These are phyloP conservation scores for Ceratocystis harringtonii DNA, from an alignment of 2,329 filamentous ascomycete species.

Conservation along the genomic window DNA sequence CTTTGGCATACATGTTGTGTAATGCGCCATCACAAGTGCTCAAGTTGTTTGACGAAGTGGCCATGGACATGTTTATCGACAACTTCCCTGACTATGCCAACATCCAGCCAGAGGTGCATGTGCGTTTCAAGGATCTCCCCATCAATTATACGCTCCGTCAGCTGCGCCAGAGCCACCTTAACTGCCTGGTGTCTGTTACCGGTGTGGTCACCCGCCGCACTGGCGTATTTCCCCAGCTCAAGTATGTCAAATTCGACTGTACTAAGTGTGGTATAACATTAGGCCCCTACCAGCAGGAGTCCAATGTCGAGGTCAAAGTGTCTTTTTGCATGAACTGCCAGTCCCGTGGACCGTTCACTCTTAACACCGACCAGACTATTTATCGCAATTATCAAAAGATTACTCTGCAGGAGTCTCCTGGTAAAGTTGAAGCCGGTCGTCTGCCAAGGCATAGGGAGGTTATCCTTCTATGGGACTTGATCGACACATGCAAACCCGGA, in stretches of 20 bases:
- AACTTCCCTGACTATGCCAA: slow-evolving; percentile 97
- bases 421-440: slow-evolving; percentile 89
- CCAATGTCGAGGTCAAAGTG: slow-evolving; percentile 89
- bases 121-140: slow-evolving; percentile 87
- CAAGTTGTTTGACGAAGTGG: slow-evolving; percentile 90
- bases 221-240: slow-evolving; percentile 92
- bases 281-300: slow-evolving; percentile 94
- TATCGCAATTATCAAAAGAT: slow-evolving; percentile 98
- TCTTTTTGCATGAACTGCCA: slow-evolving; percentile 95
- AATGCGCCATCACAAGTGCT: slow-evolving; percentile 93
- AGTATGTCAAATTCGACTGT: slow-evolving; percentile 98
- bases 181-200: slow-evolving; percentile 85
- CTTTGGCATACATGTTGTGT: slow-evolving; percentile 86
- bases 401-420: slow-evolving; percentile 91
- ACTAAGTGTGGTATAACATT: slow-evolving; percentile 81
- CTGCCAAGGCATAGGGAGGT: slow-evolving; percentile 87
- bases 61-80: slow-evolving; percentile 88
- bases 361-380: slow-evolving; percentile 95
- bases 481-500: slow-evolving; percentile 89
- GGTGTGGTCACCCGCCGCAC: slow-evolving; percentile 89
- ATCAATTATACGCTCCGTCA: slow-evolving; percentile 92
- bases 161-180: slow-evolving; percentile 85
- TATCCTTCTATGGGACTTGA: slow-evolving; percentile 89
- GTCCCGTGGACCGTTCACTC: slow-evolving; percentile 80
- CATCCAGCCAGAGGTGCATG: slow-evolving; percentile 94